Base-by-base conservation (phyloP, 345 rosid genomes). In the Moringa oleifera region DNA sequence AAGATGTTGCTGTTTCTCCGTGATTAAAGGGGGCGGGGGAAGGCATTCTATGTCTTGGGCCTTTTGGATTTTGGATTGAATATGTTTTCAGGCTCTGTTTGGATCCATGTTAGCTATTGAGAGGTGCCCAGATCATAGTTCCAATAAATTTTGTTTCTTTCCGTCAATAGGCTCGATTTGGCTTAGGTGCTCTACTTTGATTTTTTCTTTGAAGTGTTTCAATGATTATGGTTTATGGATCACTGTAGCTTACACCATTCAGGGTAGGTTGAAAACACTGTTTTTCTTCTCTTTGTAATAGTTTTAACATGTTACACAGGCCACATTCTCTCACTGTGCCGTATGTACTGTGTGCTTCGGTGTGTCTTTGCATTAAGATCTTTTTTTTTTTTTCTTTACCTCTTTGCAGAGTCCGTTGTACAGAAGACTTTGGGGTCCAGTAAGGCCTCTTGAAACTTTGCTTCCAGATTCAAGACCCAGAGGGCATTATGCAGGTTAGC, bases 381-480 rank as follows among this genome's bases (percentile, higher is more conserved):
- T 51, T 56, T 49, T 57, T 53, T 52, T 50, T 24, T 59, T 53
- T 68, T 21, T 46, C 36, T 16, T 55, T 28, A 45, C 11, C 6
- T 33, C 37, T 33, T n/a, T 11, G 65, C 80, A 94, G 97, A 76
- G 81, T 37, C 82, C 95, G 68, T 49, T 80, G 75, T 79, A 88
- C 58, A 82, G 89, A 78, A 83, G 96, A 73, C 72, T 90, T 25
- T 94, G 97, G 99, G 91, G 95, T 68, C 91, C 88, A 18, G 90
- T 85, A 2, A 78, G 84, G 78, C 80, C 60, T 64, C 76, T 94
- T 46, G 95, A 94, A 60, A 66, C 79, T 55, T 67, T 94, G 63
- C 89, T 88, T 64, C 97, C 99, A 0, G 83, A 85, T 80, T 85
- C 92, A 58, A 90, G 80, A 75, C 96, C 93, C 5, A 90, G 97